Evolutionary conservation across 371 early-diverging fungal genomes (phyloP), one percentile per base, ranked within the genome.

Genomic region (Actinomucor elegans): DNA sequence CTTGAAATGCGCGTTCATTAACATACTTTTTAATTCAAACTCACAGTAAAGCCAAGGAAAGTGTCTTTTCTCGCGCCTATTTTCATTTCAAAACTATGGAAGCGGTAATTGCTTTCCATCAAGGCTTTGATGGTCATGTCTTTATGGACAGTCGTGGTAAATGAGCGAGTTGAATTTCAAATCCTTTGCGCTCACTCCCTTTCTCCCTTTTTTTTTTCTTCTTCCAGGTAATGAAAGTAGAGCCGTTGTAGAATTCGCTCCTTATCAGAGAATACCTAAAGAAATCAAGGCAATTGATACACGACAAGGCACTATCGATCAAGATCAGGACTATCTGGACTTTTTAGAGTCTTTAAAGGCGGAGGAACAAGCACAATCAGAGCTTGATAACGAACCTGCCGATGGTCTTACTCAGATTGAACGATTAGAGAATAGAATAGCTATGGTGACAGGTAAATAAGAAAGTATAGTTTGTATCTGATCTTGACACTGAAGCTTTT

Each of bases 191-290:
- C 37, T 11, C 5, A 14, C 33, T 45, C 35, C 31, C 35, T 12
- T 23, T 7, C 35, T 35, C 23, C 21, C 4, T 34, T 34, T 40
- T 12, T 23, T 7, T 42, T 35, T 31, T 29, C 4, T 8, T 36
- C 1, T 27, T 21, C 15, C 24, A 83, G 89, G 91, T 26, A 83
- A 68, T 48, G 90, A 91, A 58, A 76, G 75, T 42, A 64, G 86
- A 32, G 91, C 90, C 1, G 76, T 81, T 7, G 91, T 93, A 0
- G 94, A 93, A 52, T 85, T 91, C 65, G 90, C 92, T 4, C 87
- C 88, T 12, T 93, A 81, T 57, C 92, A 91, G 66, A 81, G 83
- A 57, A 57, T 81, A 18, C 90, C 91, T 14, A 87, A 81, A 52
- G 83, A 80, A 24, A 78, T 71, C 52, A 82, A 81, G 56, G 80